Evolutionary conservation across 805 yeast genomes (phyloP).

Genomic region (Ogataea trehaloabstinens): DNA sequence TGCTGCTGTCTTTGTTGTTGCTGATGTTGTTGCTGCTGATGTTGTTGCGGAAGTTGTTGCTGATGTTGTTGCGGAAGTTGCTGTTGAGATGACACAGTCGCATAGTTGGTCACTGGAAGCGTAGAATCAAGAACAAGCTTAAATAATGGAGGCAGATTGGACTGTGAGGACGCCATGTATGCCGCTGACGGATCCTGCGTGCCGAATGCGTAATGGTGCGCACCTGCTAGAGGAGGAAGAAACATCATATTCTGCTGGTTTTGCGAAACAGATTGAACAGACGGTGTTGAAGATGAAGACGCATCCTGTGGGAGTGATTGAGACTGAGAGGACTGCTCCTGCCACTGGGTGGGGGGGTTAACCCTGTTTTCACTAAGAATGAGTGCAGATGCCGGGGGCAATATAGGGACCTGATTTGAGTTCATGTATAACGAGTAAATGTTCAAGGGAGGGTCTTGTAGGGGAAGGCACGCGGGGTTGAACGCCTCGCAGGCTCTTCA

Average conservation of each 20-base stretch:
- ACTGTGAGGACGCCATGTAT: slow-evolving; percentile 3
- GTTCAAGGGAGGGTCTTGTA: background rate
- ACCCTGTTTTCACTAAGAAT: slow-evolving; percentile 14
- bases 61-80: slow-evolving; percentile 1
- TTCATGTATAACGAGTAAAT: slow-evolving; percentile 4
- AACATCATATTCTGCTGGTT: slow-evolving; percentile 11
- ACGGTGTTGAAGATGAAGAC: background rate
- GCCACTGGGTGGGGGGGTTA: slow-evolving; percentile 3
- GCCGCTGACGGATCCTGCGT: slow-evolving; percentile 2
- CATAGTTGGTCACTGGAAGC: slow-evolving; percentile 20
- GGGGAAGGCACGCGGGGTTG: background rate
- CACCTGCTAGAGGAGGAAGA: slow-evolving; percentile 18
- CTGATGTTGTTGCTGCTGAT: slow-evolving; percentile 1
- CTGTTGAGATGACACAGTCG: slow-evolving; percentile 3
- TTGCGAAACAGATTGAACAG: slow-evolving; percentile 1
- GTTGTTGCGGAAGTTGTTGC: background rate
- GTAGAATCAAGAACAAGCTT: slow-evolving; percentile 26
- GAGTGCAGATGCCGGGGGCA: slow-evolving; percentile 19
- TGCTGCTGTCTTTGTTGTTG: background rate
- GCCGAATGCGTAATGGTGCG: slow-evolving; percentile 11
- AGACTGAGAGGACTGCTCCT: background rate
- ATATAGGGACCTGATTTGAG: slow-evolving; percentile 9
- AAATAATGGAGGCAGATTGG: slow-evolving; percentile 24
- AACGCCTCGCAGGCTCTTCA: too few species aligned
- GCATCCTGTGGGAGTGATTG: background rate